Conservation (phyloP, 495 filamentous ascomycete species). For the Penicillium robsamsonii region DNA sequence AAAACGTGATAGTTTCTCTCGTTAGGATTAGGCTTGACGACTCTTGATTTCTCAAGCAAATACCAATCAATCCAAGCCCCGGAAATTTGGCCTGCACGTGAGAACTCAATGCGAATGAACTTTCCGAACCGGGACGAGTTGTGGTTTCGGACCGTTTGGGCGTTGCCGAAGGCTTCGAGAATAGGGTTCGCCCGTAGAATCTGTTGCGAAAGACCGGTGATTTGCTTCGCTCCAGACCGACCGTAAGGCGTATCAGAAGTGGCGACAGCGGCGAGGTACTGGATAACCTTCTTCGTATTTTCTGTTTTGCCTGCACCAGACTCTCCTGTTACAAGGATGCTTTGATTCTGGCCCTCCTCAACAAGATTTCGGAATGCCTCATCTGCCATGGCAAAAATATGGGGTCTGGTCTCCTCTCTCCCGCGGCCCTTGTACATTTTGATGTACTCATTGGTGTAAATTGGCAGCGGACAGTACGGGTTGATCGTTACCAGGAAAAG, state of each 20-base stretch:
- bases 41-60: conserved; percentile 91
- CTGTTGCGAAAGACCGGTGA: conserved; percentile 91
- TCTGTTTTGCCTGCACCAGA: conserved; percentile 99
- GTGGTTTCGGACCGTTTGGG: conserved; percentile 96
- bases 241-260: conserved; percentile 71
- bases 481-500: conserved; percentile 97
- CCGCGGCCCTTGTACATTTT: conserved; percentile 92
- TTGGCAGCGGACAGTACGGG: conserved; percentile 90
- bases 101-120: conserved; percentile 98
- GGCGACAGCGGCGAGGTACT: conserved; percentile 94
- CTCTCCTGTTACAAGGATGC: conserved; percentile 96
- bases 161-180: conserved; percentile 96
- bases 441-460: conserved; percentile 95
- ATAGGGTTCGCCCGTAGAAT: conserved; percentile 97
- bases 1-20: conserved; percentile 98
- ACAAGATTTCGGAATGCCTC: conserved; percentile 94
- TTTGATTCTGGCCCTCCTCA: conserved; percentile 93
- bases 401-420: conserved; percentile 91
- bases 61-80: conserved; percentile 99
- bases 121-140: conserved; percentile 99
- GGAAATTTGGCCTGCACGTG: conserved; percentile 82
- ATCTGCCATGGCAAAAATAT: conserved; percentile 99
- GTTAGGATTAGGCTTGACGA: conserved; percentile 78
- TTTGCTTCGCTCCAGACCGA: conserved; percentile 59
- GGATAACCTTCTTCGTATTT: conserved; percentile 99